Evolutionary conservation across 805 yeast genomes (phyloP), one percentile per base, ranked within the genome.

Genomic region (Sugiyamaella lignohabitans): DNA sequence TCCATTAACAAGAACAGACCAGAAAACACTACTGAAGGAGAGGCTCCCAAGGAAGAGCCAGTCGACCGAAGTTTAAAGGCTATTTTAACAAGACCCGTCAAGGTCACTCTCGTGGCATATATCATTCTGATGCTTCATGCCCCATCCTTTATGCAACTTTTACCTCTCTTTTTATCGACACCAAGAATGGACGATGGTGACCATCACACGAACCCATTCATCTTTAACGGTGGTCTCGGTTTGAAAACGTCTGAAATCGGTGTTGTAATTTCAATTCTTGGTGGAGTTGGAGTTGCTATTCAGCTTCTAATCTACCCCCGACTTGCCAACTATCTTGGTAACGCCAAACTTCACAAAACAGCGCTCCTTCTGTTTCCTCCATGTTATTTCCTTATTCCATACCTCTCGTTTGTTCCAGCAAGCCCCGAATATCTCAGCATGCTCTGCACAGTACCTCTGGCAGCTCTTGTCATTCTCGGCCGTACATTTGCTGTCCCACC

Each of bases 161-260:
- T 77, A 38, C 82, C 84, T 1, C 71, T 79, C 4, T 73, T 74
- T 43, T 62, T 78, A 20, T 79, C 82, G 2, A 57, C 60, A 3
- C 60, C 61, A 2, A 43, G 51, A 10, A 41, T 47, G 51, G 48
- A 46, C 10, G 52, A 58, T 4, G 18, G 47, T 47, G 3, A 44
- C 60, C 8, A 27, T 8, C 42, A 42, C 48, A 11, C 65, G 72
- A 11, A 74, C 52, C 81, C 80, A 10, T 67, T 72, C 59, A 60
- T 54, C 23, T 63, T 76, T 29, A 58, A 63, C 40, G 83, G 83
- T 34, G 83, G 83, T 0, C 65, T 78, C 46, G 79, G 76, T 4
- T 71, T 66, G 58, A 52, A 62, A n/a, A 67, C 78, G 1, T 63
- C 66, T 43, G 67, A 69, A 24, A 76, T 78, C 20, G 83, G 82